Percentiles rank a stretch among this genome's conserved stretches.
phyloP scores from a whole-genome alignment of 2,329 filamentous ascomycete species.

The Colletotrichum camelliae region DNA sequence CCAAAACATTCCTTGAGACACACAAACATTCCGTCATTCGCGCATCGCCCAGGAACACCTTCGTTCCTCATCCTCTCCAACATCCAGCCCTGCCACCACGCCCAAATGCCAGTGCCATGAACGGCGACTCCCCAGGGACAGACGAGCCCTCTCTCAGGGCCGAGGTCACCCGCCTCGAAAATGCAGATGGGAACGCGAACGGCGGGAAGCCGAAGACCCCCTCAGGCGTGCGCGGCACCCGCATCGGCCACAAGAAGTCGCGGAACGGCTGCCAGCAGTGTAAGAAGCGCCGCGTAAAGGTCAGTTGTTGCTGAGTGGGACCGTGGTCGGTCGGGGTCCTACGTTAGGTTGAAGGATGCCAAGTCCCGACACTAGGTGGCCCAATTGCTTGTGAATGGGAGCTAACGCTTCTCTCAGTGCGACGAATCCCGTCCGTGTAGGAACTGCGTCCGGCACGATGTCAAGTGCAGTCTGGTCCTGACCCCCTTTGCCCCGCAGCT shows the following conservation, averaged over 20 bases:
- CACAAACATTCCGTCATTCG: not conserved
- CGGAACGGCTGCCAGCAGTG: constrained; percentile 18
- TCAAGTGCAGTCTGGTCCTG: constrained; percentile 15
- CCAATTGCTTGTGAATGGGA: not conserved
- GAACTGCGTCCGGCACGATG: constrained; percentile 17
- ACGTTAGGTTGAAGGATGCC: not conserved
- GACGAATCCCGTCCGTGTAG: constrained; percentile 16
- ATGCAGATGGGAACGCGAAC: not conserved
- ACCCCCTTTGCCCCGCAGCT: not conserved
- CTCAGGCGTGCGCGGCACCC: constrained; percentile 3
- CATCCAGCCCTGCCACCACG: not conserved
- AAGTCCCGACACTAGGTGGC: not conserved
- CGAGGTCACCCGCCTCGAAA: constrained; percentile 1
- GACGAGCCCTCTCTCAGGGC: constrained; percentile 10
- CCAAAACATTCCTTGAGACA: constrained; percentile 6
- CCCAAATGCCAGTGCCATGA: constrained; percentile 1
- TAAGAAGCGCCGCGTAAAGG: constrained; percentile 19
- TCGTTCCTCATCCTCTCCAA: not conserved
- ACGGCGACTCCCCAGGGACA: not conserved
- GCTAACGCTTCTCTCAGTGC: constrained; percentile 6
- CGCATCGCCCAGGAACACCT: not conserved
- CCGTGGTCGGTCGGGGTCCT: not conserved
- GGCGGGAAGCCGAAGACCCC: not conserved
- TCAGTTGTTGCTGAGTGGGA: not conserved
- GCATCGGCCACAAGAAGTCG: constrained; percentile 20